Base-by-base conservation (phyloP, 164 flowering plant genomes). In the Warburgia ugandensis region DNA sequence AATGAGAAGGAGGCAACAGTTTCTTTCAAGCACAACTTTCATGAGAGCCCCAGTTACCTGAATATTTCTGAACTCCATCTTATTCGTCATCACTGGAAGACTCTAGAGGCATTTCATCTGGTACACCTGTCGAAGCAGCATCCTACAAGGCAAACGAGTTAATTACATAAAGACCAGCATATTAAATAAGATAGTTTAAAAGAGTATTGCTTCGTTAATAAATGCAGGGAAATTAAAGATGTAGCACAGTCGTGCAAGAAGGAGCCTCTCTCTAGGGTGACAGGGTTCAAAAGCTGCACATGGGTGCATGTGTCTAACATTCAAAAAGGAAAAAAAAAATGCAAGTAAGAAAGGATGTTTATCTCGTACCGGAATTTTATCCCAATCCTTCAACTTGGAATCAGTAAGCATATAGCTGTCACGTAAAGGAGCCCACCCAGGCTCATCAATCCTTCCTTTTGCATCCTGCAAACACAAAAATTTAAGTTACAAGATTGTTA, bases 341-440 rank as follows among this genome's bases (percentile, higher is more conserved):
- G 8, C 12, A 6, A n/a, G 22, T 14, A 19, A 6, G 27, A 1
- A 30, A 22, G 14, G 6, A 11, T 19, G n/a, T 3, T 21, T 17
- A 21, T 20, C 30, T 8, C 75, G 69, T 77, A 84, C 98, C 38
- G 62, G 74, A 78, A 68, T 69, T 71, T 84, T 91, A 54, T 91
- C 96, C 95, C 98, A 91, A 59, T 87, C 73, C 63, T 84, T 91
- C 64, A 91, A 65, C 64, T 84, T 91, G 0, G 95, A 76, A 60
- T 58, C 80, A 13, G 90, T 77, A 43, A 87, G 71, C 95, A 87
- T 84, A 70, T 74, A 91, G 61, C 73, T 70, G 54, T 91, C 92
- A 27, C 86, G 88, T 41, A 91, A 66, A 22, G 94, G 94, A 62
- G 94, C 96, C 96, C 96, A 91, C 4, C 73, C 70, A 69, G 87